phyloP scores from a whole-genome alignment of 306 rosid genomes.

The Purshia tridentata region DNA sequence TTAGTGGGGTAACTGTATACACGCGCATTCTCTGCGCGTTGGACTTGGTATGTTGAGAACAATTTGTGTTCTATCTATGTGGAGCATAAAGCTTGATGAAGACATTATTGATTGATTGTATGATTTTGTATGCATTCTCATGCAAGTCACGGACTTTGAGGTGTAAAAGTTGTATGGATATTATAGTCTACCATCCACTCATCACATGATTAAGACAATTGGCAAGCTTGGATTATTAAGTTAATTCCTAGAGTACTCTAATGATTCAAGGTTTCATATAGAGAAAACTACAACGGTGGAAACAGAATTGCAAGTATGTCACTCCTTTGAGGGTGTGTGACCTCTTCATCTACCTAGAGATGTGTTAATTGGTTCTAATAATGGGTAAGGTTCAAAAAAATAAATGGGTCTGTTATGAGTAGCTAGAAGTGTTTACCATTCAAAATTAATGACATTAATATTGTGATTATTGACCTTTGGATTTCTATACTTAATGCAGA shows the following conservation, averaged over 20 bases:
- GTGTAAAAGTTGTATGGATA: not conserved
- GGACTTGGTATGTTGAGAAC: not conserved
- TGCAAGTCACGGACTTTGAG: slow-evolving; percentile 28
- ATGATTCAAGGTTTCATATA: no score
- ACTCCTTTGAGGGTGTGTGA: no score
- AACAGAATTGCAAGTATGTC: no score
- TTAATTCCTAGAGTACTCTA: no score
- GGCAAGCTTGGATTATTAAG: not conserved
- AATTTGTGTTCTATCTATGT: not conserved
- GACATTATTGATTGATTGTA: slow-evolving; percentile 2
- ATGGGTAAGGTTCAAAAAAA: not conserved
- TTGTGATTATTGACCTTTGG: no score
- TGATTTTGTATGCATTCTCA: no score
- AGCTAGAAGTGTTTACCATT: not conserved
- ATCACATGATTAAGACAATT: not conserved
- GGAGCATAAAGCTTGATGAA: not conserved
- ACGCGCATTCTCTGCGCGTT: no score
- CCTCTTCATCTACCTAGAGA: not conserved
- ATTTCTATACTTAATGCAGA: no score
- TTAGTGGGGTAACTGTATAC: no score
- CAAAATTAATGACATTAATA: not conserved
- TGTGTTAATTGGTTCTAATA: not conserved
- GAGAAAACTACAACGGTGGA: no score
- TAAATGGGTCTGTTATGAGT: not conserved
- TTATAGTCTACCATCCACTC: slow-evolving; percentile 15